Percentiles rank a stretch among this genome's conserved stretches.
phyloP scores from a whole-genome alignment of 768 basidiomycete species.

The Phaeotremella skinneri region DNA sequence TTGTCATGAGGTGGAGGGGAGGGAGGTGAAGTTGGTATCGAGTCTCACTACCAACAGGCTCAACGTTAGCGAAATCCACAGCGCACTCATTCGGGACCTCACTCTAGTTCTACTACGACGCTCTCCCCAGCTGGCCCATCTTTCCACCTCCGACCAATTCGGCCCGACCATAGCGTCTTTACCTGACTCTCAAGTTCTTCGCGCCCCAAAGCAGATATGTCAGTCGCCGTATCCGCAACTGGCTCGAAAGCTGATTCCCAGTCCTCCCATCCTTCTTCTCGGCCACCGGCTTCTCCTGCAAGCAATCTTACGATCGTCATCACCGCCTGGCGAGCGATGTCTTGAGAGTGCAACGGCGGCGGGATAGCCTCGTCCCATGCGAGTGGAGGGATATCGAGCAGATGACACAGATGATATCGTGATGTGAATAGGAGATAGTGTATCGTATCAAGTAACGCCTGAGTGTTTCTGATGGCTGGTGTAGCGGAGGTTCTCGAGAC shows the following conservation, averaged over 20 bases:
- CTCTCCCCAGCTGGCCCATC: slow-evolving; percentile 21
- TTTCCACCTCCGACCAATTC: slow-evolving; percentile 23
- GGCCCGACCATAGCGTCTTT: slow-evolving; percentile 20
- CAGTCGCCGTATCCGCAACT: slow-evolving; percentile 9
- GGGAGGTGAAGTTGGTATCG: slow-evolving; percentile 31
- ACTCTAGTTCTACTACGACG: slow-evolving; percentile 40
- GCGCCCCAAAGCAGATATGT: slow-evolving; percentile 17
- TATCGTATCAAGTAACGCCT: slow-evolving; percentile 29
- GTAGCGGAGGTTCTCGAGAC: background rate
- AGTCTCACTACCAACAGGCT: slow-evolving; percentile 17
- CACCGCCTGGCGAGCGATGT: slow-evolving; percentile 28
- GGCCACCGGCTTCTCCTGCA: slow-evolving; percentile 11
- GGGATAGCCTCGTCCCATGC: slow-evolving; percentile 36
- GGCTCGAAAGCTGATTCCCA: slow-evolving; percentile 22
- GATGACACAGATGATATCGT: slow-evolving; percentile 35
- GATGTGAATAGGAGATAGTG: slow-evolving; percentile 44
- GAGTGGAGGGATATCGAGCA: slow-evolving; percentile 22
- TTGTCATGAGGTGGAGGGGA: slow-evolving; percentile 14
- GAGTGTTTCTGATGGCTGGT: slow-evolving; percentile 11
- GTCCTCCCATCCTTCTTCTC: slow-evolving; percentile 21
- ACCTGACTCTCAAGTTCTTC: slow-evolving; percentile 16
- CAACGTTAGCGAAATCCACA: slow-evolving; percentile 5
- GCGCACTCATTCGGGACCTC: slow-evolving; percentile 7
- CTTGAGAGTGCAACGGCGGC: slow-evolving; percentile 19
- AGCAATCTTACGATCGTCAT: slow-evolving; percentile 32